phyloP scores from a whole-genome alignment of 768 basidiomycete genomes.

The Porphyrellus cyaneotinctus region DNA sequence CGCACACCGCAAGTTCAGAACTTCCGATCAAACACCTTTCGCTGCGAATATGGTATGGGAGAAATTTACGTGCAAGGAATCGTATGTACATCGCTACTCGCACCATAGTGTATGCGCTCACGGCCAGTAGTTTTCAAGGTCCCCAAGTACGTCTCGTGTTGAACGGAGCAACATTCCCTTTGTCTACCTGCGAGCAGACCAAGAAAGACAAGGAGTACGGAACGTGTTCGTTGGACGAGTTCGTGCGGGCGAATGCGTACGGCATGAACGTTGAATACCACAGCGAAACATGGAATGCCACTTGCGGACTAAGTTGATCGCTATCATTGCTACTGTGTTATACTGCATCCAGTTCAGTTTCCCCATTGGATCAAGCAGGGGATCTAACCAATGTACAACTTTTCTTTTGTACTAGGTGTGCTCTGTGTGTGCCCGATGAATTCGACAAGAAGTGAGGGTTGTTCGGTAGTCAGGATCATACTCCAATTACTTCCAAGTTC shows the following conservation, averaged over 20 bases:
- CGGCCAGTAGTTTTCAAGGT: slow-evolving; percentile 25
- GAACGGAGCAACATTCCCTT: slow-evolving; percentile 37
- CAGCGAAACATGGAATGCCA: slow-evolving; percentile 34
- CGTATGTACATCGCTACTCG: slow-evolving; percentile 18
- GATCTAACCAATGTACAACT: too few species aligned
- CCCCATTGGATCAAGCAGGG: too few species aligned
- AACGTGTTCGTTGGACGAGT: slow-evolving; percentile 35
- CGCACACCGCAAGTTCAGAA: slow-evolving; percentile 33
- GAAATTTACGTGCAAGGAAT: slow-evolving; percentile 35
- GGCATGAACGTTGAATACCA: slow-evolving; percentile 27
- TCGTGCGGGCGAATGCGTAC: slow-evolving; percentile 28
- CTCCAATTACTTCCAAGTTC: too few species aligned
- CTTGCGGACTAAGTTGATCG: slow-evolving; percentile 28
- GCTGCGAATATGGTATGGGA: slow-evolving; percentile 43
- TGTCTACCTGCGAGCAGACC: slow-evolving; percentile 31
- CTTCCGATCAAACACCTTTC: slow-evolving; percentile 38
- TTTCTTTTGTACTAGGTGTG: too few species aligned
- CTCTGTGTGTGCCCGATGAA: too few species aligned
- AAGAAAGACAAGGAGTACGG: slow-evolving; percentile 30
- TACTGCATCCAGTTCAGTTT: too few species aligned
- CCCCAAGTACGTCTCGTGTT: slow-evolving; percentile 41
- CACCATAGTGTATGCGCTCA: neutral
- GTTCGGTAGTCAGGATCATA: too few species aligned
- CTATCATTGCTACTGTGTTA: neutral
- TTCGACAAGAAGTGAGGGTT: too few species aligned